Percentiles rank a stretch among this genome's conserved stretches.
phyloP scores from a whole-genome alignment of 2,329 filamentous ascomycete species.

The Xylaria multiplex region DNA sequence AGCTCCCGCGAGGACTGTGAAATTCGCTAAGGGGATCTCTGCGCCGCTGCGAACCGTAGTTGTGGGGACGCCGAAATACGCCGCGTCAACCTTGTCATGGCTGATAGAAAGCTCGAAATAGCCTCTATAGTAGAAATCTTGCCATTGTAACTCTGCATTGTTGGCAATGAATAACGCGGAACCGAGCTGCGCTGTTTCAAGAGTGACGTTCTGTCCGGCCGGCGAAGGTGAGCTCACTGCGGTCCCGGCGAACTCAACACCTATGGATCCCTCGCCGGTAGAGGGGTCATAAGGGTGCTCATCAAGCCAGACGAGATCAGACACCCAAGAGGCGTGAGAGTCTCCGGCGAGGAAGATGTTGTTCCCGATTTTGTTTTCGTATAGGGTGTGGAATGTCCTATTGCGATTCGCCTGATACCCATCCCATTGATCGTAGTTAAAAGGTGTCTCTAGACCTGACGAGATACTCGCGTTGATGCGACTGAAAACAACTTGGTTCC shows the following conservation, averaged over 20 bases:
- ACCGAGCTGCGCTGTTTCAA: slow-evolving; percentile 58
- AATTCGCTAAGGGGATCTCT: slow-evolving; percentile 70
- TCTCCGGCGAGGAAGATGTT: slow-evolving; percentile 73
- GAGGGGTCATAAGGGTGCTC: slow-evolving; percentile 55
- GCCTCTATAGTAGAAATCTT: slow-evolving; percentile 71
- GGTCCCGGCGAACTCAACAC: slow-evolving; percentile 65
- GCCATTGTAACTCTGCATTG: slow-evolving; percentile 70
- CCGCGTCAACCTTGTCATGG: slow-evolving; percentile 62
- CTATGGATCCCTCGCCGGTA: slow-evolving; percentile 58
- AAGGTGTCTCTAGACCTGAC: slow-evolving; percentile 49
- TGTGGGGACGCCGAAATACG: slow-evolving; percentile 64
- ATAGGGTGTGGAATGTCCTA: slow-evolving; percentile 68
- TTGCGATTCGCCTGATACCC: slow-evolving; percentile 67
- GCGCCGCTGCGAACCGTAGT: slow-evolving; percentile 61
- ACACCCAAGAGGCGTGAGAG: slow-evolving; percentile 67
- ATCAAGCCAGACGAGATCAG: slow-evolving; percentile 60
- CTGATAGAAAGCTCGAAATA: slow-evolving; percentile 70
- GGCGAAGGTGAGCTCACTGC: slow-evolving; percentile 68
- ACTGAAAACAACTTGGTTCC: slow-evolving; percentile 74
- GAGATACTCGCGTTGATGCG: slow-evolving; percentile 50
- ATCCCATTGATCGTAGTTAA: slow-evolving; percentile 63
- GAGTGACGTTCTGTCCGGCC: slow-evolving; percentile 65
- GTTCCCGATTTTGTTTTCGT: slow-evolving; percentile 70
- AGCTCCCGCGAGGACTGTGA: slow-evolving; percentile 66
- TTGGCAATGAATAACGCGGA: slow-evolving; percentile 56